Percentiles rank a stretch among this genome's conserved stretches.
phyloP scores from a whole-genome alignment of 202 grass and related monocot genomes.

The Setaria italica region DNA sequence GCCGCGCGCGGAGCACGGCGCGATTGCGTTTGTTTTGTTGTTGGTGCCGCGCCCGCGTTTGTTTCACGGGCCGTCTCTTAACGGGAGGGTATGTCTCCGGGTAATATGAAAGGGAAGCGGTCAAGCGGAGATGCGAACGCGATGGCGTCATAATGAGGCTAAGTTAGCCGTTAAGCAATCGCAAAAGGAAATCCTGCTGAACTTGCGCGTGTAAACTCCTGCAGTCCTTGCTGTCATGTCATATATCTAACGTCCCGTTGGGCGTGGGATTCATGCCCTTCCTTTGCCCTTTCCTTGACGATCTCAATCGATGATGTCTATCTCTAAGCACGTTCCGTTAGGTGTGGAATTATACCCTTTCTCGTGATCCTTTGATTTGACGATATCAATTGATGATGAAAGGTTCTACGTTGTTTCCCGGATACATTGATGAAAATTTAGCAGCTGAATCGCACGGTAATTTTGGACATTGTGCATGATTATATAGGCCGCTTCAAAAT shows the following conservation, averaged over 20 bases:
- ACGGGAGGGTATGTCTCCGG: neutral
- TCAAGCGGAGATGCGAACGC: neutral
- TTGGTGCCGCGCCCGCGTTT: neutral
- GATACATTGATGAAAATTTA: too few relatives aligned
- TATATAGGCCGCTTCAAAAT: too few relatives aligned
- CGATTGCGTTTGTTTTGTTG: too few relatives aligned
- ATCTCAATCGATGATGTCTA: too few relatives aligned
- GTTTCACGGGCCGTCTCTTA: slow-evolving; percentile 11
- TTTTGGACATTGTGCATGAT: too few relatives aligned
- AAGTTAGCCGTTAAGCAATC: slow-evolving; percentile 44
- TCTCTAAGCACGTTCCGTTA: too few relatives aligned
- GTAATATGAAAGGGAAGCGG: slow-evolving; percentile 3
- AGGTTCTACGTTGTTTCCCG: too few relatives aligned
- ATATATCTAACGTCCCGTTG: neutral
- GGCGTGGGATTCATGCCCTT: neutral
- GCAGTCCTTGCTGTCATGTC: too few relatives aligned
- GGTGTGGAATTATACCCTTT: too few relatives aligned
- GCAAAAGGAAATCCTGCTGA: slow-evolving; percentile 23
- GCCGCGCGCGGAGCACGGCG: neutral
- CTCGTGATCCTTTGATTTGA: too few relatives aligned
- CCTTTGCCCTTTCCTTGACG: neutral
- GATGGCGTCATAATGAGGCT: slow-evolving; percentile 3
- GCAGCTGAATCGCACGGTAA: too few relatives aligned
- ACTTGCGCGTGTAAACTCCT: neutral
- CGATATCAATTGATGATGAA: too few relatives aligned